Conservation (phyloP, 169 alveolate species). For the Plasmodium ovale region DNA sequence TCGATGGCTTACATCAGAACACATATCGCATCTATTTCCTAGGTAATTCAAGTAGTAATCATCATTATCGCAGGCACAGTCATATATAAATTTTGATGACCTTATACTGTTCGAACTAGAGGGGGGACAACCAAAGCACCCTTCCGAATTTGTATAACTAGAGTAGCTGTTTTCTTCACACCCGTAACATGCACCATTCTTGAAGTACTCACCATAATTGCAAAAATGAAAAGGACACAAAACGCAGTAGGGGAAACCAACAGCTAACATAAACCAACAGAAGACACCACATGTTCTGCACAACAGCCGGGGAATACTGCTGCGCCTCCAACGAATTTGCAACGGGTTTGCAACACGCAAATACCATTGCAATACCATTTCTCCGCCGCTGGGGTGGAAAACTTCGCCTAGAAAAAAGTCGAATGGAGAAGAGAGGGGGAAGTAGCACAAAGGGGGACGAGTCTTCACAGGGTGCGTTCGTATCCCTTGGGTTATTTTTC, state of each 20-base stretch:
- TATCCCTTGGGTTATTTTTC: too few species aligned
- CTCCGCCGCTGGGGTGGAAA: too few species aligned
- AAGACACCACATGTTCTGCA: neutral
- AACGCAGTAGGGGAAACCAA: neutral
- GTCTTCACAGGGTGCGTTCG: too few species aligned
- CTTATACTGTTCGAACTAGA: constrained; percentile 44
- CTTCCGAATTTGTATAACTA: constrained; percentile 61
- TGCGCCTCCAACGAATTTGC: too few species aligned
- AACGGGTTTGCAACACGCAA: too few species aligned
- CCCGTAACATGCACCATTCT: constrained; percentile 35
- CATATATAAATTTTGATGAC: constrained; percentile 50
- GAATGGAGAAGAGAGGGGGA: too few species aligned
- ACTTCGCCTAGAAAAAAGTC: too few species aligned
- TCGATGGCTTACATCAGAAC: constrained; percentile 19
- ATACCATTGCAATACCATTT: too few species aligned
- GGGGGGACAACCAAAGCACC: constrained; percentile 72
- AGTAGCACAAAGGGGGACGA: too few species aligned
- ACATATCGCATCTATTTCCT: constrained; percentile 70
- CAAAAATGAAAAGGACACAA: constrained; percentile 33
- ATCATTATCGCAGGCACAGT: constrained; percentile 42
- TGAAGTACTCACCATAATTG: constrained; percentile 67
- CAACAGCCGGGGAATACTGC: too few species aligned
- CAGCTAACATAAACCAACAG: constrained; percentile 1
- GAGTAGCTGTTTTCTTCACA: constrained; percentile 56
- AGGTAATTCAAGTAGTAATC: constrained; percentile 43